These are phyloP conservation scores for Cordyceps tenuipes DNA, from an alignment of 2,329 filamentous ascomycete species.

Conservation along the genomic window DNA sequence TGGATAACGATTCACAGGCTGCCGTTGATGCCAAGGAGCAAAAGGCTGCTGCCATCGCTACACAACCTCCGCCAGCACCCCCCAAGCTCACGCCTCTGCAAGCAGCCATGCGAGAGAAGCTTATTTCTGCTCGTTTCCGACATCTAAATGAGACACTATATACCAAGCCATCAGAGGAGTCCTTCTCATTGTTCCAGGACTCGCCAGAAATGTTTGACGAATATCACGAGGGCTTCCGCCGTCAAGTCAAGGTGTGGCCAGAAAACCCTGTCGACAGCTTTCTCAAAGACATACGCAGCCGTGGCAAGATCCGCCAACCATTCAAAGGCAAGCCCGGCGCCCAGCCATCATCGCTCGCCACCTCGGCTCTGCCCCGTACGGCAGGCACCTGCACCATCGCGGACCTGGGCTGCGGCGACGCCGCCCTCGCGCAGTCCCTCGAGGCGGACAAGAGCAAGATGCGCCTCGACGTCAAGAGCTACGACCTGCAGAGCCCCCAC, in stretches of 20 bases:
- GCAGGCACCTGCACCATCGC: slow-evolving; percentile 69
- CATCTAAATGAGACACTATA: slow-evolving; percentile 97
- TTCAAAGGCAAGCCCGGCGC: slow-evolving; percentile 23
- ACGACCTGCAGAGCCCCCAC: slow-evolving; percentile 73
- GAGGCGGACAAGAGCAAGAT: slow-evolving; percentile 56
- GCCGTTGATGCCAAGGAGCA: slow-evolving; percentile 12
- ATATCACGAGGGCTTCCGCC: slow-evolving; percentile 93
- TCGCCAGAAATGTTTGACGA: slow-evolving; percentile 92
- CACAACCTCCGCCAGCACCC: slow-evolving; percentile 34
- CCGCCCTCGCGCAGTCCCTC: slow-evolving; percentile 65
- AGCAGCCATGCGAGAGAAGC: slow-evolving; percentile 87
- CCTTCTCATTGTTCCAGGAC: slow-evolving; percentile 72
- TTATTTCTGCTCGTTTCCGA: slow-evolving; percentile 90
- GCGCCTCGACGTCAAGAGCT: slow-evolving; percentile 69
- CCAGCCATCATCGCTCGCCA: slow-evolving; percentile 20
- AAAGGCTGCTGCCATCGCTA: slow-evolving; percentile 19
- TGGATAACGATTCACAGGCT: slow-evolving; percentile 7
- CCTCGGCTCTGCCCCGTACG: slow-evolving; percentile 59
- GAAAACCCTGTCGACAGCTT: slow-evolving; percentile 92
- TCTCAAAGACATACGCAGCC: slow-evolving; percentile 58
- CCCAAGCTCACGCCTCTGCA: slow-evolving; percentile 82
- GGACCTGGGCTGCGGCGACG: slow-evolving; percentile 91
- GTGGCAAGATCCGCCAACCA: slow-evolving; percentile 47
- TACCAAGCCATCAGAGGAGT: slow-evolving; percentile 76
- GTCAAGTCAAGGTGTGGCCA: slow-evolving; percentile 92